Evolutionary conservation across 805 yeast genomes (phyloP), one percentile per base, ranked within the genome.

Genomic region (Kodamaea hsintzibuensis): DNA sequence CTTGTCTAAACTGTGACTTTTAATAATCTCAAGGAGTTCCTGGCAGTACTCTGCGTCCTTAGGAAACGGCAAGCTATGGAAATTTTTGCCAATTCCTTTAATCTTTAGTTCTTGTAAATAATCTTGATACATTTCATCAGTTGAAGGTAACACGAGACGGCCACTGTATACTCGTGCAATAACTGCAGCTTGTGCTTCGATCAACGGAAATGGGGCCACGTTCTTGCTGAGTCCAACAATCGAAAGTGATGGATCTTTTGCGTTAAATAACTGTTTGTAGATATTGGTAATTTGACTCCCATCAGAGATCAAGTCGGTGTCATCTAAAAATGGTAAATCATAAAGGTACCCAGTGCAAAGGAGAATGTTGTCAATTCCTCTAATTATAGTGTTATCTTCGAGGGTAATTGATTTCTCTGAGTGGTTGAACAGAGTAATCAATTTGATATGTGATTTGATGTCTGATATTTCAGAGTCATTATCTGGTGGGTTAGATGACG

Each of bases 101-200:
- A 27, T 49, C 12, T 49, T 49, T 39, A 63, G 54, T 52, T 76
- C 60, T 30, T 62, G 55, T 13, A 52, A 43, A 22, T 61, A 60
- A 73, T 73, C 69, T 12, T 54, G 25, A 2, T 56, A 22, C 58
- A 70, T 74, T 12, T 64, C 70, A 40, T 58, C 49, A 4, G 49
- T 16, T 1, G 66, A 22, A 1, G 78, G 79, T 3, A 73, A 56
- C 2, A 54, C 25, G 1, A 62, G 57, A 47, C 70, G 60, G 7
- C 73, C 75, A n/a, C 70, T 61, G 42, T 64, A 62, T 27, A 64
- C 68, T 16, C 77, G 58, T 1, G 78, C 62, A 1, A 71, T 67
- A 5, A 69, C 52, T 0, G 71, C 68, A 0, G 75, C 73, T 56
- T 76, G 81, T 51, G 65, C 73, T 58, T 76, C 80, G 55, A 70